phyloP scores from a whole-genome alignment of 306 rosid genomes.

The Acacia confusa region DNA sequence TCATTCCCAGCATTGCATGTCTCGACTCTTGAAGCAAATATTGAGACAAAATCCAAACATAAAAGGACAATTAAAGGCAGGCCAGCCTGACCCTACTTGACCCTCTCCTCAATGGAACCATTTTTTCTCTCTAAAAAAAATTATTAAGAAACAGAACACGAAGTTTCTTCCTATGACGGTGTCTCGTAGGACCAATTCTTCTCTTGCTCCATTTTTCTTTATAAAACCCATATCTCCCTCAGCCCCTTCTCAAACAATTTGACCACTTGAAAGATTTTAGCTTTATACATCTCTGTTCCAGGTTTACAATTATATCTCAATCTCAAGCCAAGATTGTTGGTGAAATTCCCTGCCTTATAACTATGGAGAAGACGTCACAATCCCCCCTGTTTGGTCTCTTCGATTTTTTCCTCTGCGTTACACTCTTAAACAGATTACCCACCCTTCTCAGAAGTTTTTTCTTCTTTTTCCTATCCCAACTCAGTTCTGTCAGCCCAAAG shows the following conservation, averaged over 20 bases:
- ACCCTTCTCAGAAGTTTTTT: slow-evolving; percentile 24
- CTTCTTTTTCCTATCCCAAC: slow-evolving; percentile 30
- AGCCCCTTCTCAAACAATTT: background rate
- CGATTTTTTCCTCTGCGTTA: background rate
- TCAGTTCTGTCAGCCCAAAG: slow-evolving; percentile 27
- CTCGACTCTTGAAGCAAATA: background rate
- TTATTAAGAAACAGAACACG: background rate
- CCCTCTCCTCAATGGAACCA: background rate
- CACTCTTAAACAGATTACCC: background rate
- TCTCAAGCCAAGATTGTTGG: background rate
- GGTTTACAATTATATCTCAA: background rate
- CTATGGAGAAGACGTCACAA: slow-evolving; percentile 36
- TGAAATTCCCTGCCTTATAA: slow-evolving; percentile 19
- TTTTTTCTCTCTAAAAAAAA: background rate
- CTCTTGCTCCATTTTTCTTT: background rate
- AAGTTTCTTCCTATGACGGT: background rate
- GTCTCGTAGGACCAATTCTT: slow-evolving; percentile 9
- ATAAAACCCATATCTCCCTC: slow-evolving; percentile 15
- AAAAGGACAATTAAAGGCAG: slow-evolving; percentile 10
- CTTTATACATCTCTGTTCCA: slow-evolving; percentile 6
- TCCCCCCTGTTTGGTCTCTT: slow-evolving; percentile 28
- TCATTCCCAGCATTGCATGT: background rate
- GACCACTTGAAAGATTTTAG: slow-evolving; percentile 8
- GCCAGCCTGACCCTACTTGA: background rate
- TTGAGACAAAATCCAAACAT: background rate